These are phyloP conservation scores for Corchorus capsularis DNA, from an alignment of 345 rosid species.

Conservation along the genomic window DNA sequence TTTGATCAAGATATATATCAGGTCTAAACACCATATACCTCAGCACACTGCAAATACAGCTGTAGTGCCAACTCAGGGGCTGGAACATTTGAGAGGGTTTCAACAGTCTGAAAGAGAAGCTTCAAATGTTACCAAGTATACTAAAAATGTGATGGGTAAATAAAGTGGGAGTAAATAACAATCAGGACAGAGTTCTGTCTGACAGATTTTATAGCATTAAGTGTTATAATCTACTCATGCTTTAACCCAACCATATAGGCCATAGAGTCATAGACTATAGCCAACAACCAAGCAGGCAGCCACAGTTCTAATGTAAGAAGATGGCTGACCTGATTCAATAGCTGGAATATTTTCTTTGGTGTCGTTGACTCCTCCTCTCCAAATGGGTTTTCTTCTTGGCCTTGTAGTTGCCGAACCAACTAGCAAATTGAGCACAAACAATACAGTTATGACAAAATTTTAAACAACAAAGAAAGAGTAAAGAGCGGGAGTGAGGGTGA, in stretches of 20 bases:
- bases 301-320: neutral
- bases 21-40: conserved; percentile 49
- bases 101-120: conserved; percentile 61
- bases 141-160: neutral
- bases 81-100: conserved; percentile 73
- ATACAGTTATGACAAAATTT: neutral
- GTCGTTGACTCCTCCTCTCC: conserved; percentile 65
- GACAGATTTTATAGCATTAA: neutral
- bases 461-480: neutral
- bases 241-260: neutral
- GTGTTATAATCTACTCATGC: neutral
- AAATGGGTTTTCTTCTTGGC: conserved; percentile 92
- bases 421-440: neutral
- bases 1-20: conserved; percentile 6
- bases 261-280: neutral
- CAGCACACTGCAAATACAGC: conserved; percentile 95
- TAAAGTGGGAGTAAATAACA: neutral
- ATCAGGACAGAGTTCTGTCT: neutral
- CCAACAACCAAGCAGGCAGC: neutral
- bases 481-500: neutral
- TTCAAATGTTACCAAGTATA: neutral
- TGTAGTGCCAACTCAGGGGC: conserved; percentile 87
- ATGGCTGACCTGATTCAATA: conserved; percentile 71
- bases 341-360: conserved; percentile 90
- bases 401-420: conserved; percentile 75